phyloP scores from a whole-genome alignment of 179 eudicot species.

The Silene noctiflora region DNA sequence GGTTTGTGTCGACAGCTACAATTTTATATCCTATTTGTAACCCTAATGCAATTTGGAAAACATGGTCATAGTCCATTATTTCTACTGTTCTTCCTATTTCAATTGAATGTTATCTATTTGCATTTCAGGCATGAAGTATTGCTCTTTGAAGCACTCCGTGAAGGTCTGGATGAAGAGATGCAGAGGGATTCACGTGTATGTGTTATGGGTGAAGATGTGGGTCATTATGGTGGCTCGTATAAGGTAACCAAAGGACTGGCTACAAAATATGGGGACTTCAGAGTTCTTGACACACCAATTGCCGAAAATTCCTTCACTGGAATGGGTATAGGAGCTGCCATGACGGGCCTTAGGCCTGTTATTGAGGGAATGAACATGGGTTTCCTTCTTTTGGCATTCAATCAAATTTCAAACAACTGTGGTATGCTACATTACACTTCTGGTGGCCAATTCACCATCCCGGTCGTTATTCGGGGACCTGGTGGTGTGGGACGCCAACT shows the following conservation, averaged over 20 bases:
- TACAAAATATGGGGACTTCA: slow-evolving; percentile 68
- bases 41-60: not conserved
- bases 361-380: slow-evolving; percentile 99
- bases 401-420: slow-evolving; percentile 93
- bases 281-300: slow-evolving; percentile 93
- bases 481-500: slow-evolving; percentile 98
- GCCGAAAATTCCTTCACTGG: slow-evolving; percentile 96
- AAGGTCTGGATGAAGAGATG: slow-evolving; percentile 97
- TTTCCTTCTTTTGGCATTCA: slow-evolving; percentile 91
- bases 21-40: too few species aligned
- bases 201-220: slow-evolving; percentile 94
- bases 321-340: slow-evolving; percentile 94
- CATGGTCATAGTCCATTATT: not conserved
- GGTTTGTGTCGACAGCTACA: not conserved
- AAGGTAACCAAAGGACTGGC: slow-evolving; percentile 88
- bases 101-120: not conserved
- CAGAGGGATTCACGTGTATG: slow-evolving; percentile 73
- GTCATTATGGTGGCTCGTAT: slow-evolving; percentile 94
- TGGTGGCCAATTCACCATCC: slow-evolving; percentile 93
- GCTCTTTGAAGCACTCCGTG: slow-evolving; percentile 88
- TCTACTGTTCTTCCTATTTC: not conserved
- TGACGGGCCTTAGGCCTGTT: slow-evolving; percentile 92
- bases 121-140: slow-evolving; percentile 73
- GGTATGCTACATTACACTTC: slow-evolving; percentile 99
- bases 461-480: slow-evolving; percentile 87